Conservation (phyloP, 495 filamentous ascomycete species). For the Tuber magnatum region DNA sequence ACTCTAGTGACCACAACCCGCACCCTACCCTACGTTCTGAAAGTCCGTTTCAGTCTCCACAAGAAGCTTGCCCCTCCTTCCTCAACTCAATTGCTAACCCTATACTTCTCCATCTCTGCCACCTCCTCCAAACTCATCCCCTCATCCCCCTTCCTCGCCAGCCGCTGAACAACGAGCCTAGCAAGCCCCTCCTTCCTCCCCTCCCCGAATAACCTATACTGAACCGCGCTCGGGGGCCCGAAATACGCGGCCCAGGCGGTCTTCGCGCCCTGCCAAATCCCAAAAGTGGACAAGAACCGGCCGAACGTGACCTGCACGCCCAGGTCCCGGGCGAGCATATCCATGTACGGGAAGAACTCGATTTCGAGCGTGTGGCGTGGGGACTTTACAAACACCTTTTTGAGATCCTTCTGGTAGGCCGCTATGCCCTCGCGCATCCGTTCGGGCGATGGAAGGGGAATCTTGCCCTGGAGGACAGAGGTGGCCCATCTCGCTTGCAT, state of each 20-base stretch:
- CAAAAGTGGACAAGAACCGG: slow-evolving; percentile 24
- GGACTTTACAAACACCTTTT: slow-evolving; percentile 11
- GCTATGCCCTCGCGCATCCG: slow-evolving; percentile 19
- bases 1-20: not conserved
- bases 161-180: slow-evolving; percentile 21
- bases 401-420: slow-evolving; percentile 13
- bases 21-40: not conserved
- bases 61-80: not conserved
- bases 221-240: slow-evolving; percentile 5
- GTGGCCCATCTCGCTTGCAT: slow-evolving; percentile 27
- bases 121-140: slow-evolving; percentile 21
- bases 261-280: slow-evolving; percentile 18
- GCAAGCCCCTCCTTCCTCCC: slow-evolving; percentile 23
- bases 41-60: not conserved
- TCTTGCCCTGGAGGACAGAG: slow-evolving; percentile 5
- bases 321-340: slow-evolving; percentile 17
- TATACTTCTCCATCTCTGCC: slow-evolving; percentile 16
- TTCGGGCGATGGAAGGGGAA: slow-evolving; percentile 14
- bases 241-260: slow-evolving; percentile 21
- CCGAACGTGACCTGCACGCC: slow-evolving; percentile 15
- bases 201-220: slow-evolving; percentile 30
- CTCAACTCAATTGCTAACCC: not conserved
- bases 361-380: slow-evolving; percentile 26
- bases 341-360: slow-evolving; percentile 20
- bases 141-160: slow-evolving; percentile 6